Evolutionary conservation across 306 rosid genomes (phyloP).

Genomic region (Dalbergia cochinchinensis): DNA sequence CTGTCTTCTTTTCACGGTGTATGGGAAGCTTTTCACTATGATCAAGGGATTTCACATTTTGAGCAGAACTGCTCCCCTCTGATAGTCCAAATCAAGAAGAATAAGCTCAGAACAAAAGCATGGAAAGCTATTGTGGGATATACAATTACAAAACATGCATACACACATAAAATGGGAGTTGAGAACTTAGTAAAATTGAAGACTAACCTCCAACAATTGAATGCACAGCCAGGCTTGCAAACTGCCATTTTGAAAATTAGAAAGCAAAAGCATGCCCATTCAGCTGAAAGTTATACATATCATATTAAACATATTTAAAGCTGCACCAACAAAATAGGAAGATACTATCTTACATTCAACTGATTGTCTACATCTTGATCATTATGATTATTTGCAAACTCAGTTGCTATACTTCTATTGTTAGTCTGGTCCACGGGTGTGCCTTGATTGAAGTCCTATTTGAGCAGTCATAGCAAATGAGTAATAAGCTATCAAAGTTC

Average conservation of each 20-base stretch:
- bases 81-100: slow-evolving; percentile 47
- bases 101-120: slow-evolving; percentile 25
- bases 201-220: slow-evolving; percentile 63
- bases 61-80: slow-evolving; percentile 32
- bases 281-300: slow-evolving; percentile 33
- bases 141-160: slow-evolving; percentile 34
- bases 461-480: slow-evolving; percentile 46
- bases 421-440: slow-evolving; percentile 46
- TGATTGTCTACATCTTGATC: slow-evolving; percentile 46
- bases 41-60: slow-evolving; percentile 30
- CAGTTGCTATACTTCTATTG: slow-evolving; percentile 28
- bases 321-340: slow-evolving; percentile 38
- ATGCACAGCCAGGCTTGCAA: slow-evolving; percentile 62
- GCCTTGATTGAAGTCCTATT: slow-evolving; percentile 49
- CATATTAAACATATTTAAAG: slow-evolving; percentile 43
- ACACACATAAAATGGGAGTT: slow-evolving; percentile 11
- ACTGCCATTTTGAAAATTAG: slow-evolving; percentile 57
- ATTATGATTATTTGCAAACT: slow-evolving; percentile 36
- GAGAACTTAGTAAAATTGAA: slow-evolving; percentile 41
- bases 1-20: slow-evolving; percentile 55
- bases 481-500: slow-evolving; percentile 29
- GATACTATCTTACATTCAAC: slow-evolving; percentile 66
- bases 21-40: slow-evolving; percentile 47
- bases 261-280: slow-evolving; percentile 44
- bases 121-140: neutral